These are phyloP conservation scores for Salvia sclarea DNA, from an alignment of 305 asterid species.

Conservation along the genomic window DNA sequence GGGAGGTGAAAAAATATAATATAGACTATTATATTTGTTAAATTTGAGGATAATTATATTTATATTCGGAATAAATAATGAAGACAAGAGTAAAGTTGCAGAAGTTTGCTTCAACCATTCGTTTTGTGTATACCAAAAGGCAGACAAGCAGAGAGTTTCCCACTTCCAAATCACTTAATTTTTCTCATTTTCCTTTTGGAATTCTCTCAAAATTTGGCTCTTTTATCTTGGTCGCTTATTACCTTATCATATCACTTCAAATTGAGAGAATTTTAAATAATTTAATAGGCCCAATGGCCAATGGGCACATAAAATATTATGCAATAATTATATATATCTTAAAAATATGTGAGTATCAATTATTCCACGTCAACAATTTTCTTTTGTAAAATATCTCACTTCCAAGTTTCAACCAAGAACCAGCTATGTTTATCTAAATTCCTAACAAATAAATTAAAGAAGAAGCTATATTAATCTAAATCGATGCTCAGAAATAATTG, in stretches of 20 bases:
- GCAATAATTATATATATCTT: no score
- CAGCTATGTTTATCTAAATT: no score
- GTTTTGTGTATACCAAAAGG: slow-evolving; percentile 20
- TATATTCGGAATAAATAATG: slow-evolving; percentile 9
- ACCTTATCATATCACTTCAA: no score
- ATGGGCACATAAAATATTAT: no score
- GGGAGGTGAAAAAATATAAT: neutral
- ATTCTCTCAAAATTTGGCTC: slow-evolving; percentile 3
- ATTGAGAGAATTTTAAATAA: no score
- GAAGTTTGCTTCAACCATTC: slow-evolving; percentile 4
- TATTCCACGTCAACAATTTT: no score
- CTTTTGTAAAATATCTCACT: no score
- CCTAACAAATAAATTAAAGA: no score
- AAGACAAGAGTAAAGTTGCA: slow-evolving; percentile 15
- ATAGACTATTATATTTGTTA: neutral
- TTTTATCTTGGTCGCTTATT: neutral
- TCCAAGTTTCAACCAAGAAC: no score
- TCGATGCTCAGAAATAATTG: neutral
- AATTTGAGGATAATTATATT: neutral
- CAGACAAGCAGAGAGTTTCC: slow-evolving; percentile 16
- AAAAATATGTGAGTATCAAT: no score
- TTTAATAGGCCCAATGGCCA: no score
- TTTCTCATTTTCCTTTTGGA: neutral
- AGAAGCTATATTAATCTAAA: no score
- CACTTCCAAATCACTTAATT: slow-evolving; percentile 9